Evolutionary conservation across 306 rosid species (phyloP), one percentile per base, ranked within the genome.

Genomic region (Rosa multiflora): DNA sequence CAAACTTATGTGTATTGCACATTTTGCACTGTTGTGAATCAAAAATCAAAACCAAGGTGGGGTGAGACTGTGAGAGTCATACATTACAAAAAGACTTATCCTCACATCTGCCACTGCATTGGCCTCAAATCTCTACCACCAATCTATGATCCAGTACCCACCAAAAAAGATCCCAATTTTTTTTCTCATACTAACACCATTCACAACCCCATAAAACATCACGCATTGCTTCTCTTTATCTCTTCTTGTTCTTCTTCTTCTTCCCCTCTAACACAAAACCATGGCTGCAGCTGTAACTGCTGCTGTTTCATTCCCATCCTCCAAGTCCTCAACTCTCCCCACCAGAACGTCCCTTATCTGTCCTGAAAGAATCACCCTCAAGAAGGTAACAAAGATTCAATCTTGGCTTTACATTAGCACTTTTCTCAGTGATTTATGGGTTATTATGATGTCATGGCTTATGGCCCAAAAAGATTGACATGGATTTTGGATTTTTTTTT

Each of bases 251-350:
- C 66, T 70, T 76, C 80, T 44, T 39, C 63, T n/a, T 55, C 70
- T 14, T n/a, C 48, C 17, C 70, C 6, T 35, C 53, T 12, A 32
- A 62, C 69, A 79, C 67, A 52, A 53, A 75, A 23, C 77, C 88
- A 94, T 94, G 98, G 97, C 97, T 80, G 81, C 97, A 77, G 97
- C 94, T 2, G 93, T 92, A 0, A 89, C 99, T 73, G 93, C 97
- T 69, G 88, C 97, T 32, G 91, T 90, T 70, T 92, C 98, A 29
- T 88, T 95, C 64, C 96, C 99, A 11, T 86, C 96, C n/a, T 76
- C 97, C 75, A 94, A 89, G 48, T 89, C 97, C 62, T 64, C 97
- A 40, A 64, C 97, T 72, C 86, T 90, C 7, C 49, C 97, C 4
- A 58, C 81, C 77, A 82, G 88, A 61, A 86, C 91, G 80, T 84